phyloP scores from a whole-genome alignment of 2,329 filamentous ascomycete species.

The Zymoseptoria pseudotritici region DNA sequence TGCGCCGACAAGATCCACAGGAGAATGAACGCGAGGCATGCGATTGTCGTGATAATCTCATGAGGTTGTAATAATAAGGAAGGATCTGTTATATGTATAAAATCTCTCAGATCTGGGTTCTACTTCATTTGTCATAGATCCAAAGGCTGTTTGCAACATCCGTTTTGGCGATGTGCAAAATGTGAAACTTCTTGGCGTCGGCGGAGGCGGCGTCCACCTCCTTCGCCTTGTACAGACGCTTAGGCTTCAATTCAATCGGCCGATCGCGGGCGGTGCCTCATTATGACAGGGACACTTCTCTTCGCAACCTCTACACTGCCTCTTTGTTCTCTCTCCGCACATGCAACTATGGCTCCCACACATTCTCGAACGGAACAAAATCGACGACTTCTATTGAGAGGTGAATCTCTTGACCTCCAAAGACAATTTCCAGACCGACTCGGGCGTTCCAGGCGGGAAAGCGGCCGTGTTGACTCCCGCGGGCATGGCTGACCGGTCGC shows the following conservation, averaged over 20 bases:
- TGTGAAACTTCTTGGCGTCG: neutral
- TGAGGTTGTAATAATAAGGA: no score
- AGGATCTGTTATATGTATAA: neutral
- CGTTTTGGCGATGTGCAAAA: neutral
- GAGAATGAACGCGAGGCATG: no score
- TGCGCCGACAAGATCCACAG: no score
- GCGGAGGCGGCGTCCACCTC: neutral
- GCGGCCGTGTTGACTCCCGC: neutral
- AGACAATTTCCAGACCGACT: neutral
- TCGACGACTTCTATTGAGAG: no score
- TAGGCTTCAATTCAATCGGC: neutral
- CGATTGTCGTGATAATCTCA: no score
- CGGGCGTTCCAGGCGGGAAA: neutral
- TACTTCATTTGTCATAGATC: neutral
- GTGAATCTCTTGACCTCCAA: no score
- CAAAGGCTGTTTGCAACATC: neutral
- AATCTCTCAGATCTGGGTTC: neutral
- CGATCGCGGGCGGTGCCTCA: no score
- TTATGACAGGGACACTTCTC: no score
- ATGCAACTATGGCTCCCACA: no score
- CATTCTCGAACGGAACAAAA: no score
- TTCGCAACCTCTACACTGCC: no score
- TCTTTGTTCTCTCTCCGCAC: no score
- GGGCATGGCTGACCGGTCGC: neutral
- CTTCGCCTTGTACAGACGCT: neutral